These are phyloP conservation scores for Hansenula sp. DNA, from an alignment of 1,139 yeast genomes.

Conservation along the genomic window DNA sequence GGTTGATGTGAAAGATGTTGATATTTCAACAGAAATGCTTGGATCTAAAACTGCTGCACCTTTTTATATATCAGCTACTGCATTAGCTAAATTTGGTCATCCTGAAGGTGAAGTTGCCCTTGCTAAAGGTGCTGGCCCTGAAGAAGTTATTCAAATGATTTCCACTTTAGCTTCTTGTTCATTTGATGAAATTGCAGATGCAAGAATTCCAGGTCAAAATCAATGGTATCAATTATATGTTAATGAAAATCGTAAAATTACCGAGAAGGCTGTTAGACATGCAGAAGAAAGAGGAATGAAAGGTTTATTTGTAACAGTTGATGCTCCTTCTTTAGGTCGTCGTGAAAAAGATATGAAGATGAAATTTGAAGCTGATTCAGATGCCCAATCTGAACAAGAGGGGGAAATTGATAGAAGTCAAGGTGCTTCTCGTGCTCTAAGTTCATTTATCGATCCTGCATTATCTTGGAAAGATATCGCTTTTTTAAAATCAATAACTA, in stretches of 20 bases:
- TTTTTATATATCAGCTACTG: conserved; percentile 76
- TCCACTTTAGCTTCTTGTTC: conserved; percentile 77
- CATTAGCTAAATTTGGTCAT: conserved; percentile 76
- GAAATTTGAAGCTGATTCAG: conserved; percentile 58
- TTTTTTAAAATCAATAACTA: conserved; percentile 35
- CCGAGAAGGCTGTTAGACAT: conserved; percentile 48
- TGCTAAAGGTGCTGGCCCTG: conserved; percentile 67
- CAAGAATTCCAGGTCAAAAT: conserved; percentile 44
- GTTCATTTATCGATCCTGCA: conserved; percentile 80
- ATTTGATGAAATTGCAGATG: conserved; percentile 64
- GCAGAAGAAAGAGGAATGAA: conserved; percentile 53
- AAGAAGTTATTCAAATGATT: conserved; percentile 72
- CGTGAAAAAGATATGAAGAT: conserved; percentile 77
- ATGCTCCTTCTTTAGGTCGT: conserved; percentile 93
- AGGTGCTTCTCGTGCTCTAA: conserved; percentile 87
- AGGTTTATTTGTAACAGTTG: conserved; percentile 68
- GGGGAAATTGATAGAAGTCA: conserved; percentile 61
- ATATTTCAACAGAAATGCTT: conserved; percentile 48
- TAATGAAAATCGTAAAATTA: conserved; percentile 61
- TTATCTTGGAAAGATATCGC: conserved; percentile 49
- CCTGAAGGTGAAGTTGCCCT: conserved; percentile 79
- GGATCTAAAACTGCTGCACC: conserved; percentile 57
- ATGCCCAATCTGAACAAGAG: conserved; percentile 42
- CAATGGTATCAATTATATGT: conserved; percentile 94
- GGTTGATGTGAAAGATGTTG: conserved; percentile 59